A percentile compares a stretch with the other conserved stretches of the same genome.
phyloP scores from a whole-genome alignment of 2,329 filamentous ascomycete species.

The Penicillium griseofulvum region DNA sequence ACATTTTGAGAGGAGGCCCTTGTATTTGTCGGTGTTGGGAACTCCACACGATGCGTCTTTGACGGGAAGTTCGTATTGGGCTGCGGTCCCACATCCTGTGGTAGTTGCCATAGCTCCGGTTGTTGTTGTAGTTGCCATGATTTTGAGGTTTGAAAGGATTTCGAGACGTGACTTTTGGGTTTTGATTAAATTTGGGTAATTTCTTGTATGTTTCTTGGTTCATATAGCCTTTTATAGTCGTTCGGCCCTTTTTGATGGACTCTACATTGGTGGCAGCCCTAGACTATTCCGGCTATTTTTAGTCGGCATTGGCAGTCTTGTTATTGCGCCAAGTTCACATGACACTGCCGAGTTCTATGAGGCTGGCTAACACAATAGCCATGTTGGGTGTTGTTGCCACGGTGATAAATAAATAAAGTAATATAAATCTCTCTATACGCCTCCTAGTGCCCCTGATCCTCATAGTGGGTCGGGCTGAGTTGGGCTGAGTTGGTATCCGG shows the following conservation, averaged over 20 bases:
- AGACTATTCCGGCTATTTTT: not conserved
- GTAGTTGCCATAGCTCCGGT: constrained; percentile 6
- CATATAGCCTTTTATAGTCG: not conserved
- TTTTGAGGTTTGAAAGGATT: not conserved
- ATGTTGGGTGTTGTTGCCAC: not conserved
- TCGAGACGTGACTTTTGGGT: not conserved
- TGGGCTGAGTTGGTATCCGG: too few species aligned
- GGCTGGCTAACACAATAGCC: not conserved
- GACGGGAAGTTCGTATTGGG: constrained; percentile 26
- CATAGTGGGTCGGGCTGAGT: too few species aligned
- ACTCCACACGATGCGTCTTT: constrained; percentile 27
- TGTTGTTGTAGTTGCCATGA: constrained; percentile 9
- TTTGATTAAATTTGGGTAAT: not conserved
- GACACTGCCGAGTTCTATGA: not conserved
- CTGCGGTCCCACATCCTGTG: constrained; percentile 15
- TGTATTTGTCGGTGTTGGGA: constrained; percentile 22
- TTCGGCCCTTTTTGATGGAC: not conserved
- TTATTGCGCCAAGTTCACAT: not conserved
- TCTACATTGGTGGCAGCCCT: not conserved
- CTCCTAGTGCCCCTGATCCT: too few species aligned
- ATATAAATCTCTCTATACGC: too few species aligned
- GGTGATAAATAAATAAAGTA: not conserved
- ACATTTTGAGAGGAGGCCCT: constrained; percentile 18
- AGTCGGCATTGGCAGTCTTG: not conserved
- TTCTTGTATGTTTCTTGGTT: not conserved